A percentile compares a stretch with the other conserved stretches of the same genome.
phyloP scores from a whole-genome alignment of 192 early-diverging fungal genomes.

The Backusella liffmaniae region DNA sequence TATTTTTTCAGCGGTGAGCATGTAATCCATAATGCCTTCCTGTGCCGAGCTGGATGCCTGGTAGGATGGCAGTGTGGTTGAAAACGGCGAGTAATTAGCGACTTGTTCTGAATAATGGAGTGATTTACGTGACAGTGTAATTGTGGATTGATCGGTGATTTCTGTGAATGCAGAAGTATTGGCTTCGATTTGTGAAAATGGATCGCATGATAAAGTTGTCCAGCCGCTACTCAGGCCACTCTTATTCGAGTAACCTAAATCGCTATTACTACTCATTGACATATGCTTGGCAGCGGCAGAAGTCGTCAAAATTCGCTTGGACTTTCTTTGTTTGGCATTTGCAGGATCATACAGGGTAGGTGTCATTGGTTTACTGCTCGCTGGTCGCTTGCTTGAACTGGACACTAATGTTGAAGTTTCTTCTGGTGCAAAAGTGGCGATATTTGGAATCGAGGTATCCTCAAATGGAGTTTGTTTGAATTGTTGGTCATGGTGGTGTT shows the following conservation, averaged over 20 bases:
- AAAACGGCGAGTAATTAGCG: not conserved
- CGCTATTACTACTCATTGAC: not conserved
- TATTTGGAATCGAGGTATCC: not conserved
- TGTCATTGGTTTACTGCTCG: not conserved
- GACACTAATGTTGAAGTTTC: not conserved
- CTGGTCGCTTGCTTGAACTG: not conserved
- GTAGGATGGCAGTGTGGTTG: not conserved
- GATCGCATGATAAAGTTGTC: constrained; percentile 11
- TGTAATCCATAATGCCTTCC: not conserved
- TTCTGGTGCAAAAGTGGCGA: not conserved
- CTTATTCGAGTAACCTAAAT: not conserved
- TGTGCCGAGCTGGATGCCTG: not conserved
- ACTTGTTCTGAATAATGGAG: not conserved
- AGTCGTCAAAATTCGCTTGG: not conserved
- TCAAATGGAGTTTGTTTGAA: not conserved
- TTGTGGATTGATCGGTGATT: constrained; percentile 16
- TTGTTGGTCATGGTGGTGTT: not conserved
- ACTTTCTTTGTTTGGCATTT: not conserved
- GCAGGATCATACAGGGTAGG: not conserved
- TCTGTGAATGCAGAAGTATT: constrained; percentile 15
- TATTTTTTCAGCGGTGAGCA: not conserved
- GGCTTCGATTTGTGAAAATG: constrained; percentile 18
- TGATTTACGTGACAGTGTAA: not conserved
- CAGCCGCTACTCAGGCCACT: constrained; percentile 13
- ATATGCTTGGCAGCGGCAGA: not conserved